These are phyloP conservation scores for Ogataea trehalophila DNA, from an alignment of 805 yeast genomes.

Conservation along the genomic window DNA sequence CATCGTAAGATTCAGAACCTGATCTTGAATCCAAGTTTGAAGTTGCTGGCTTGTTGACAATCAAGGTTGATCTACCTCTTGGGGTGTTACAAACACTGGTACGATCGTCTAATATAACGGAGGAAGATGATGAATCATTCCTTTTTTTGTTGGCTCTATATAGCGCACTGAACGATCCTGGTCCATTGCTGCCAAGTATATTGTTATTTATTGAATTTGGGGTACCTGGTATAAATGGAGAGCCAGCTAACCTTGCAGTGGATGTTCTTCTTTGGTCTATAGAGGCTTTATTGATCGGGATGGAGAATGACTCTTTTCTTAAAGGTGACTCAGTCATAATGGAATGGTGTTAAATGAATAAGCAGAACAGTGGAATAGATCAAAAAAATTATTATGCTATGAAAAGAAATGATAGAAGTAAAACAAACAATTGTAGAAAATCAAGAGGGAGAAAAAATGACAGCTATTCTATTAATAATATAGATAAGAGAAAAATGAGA, in stretches of 20 bases:
- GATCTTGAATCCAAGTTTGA: slow-evolving; percentile 2
- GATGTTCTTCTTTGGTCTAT: slow-evolving; percentile 28
- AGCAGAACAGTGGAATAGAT: background rate
- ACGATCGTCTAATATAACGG: slow-evolving; percentile 17
- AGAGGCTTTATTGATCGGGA: slow-evolving; percentile 4
- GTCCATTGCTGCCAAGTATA: background rate
- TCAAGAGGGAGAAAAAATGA: background rate
- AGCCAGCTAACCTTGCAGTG: slow-evolving; percentile 29
- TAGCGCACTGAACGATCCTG: too few relatives aligned
- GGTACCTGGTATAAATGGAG: slow-evolving; percentile 20
- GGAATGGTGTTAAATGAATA: background rate
- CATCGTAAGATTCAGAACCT: background rate
- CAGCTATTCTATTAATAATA: background rate
- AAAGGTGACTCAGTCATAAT: slow-evolving; percentile 12
- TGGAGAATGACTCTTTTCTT: slow-evolving; percentile 6
- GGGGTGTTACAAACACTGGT: slow-evolving; percentile 1
- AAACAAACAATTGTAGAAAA: background rate
- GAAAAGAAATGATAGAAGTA: background rate
- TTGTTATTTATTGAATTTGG: slow-evolving; percentile 3
- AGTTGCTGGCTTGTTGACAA: background rate
- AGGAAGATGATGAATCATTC: slow-evolving; percentile 21
- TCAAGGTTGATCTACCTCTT: slow-evolving; percentile 1
- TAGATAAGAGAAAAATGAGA: background rate
- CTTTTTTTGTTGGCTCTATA: slow-evolving; percentile 9
- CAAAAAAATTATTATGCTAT: background rate